phyloP scores from a whole-genome alignment of 2,329 filamentous ascomycete species.

The Paraphoma sp. region DNA sequence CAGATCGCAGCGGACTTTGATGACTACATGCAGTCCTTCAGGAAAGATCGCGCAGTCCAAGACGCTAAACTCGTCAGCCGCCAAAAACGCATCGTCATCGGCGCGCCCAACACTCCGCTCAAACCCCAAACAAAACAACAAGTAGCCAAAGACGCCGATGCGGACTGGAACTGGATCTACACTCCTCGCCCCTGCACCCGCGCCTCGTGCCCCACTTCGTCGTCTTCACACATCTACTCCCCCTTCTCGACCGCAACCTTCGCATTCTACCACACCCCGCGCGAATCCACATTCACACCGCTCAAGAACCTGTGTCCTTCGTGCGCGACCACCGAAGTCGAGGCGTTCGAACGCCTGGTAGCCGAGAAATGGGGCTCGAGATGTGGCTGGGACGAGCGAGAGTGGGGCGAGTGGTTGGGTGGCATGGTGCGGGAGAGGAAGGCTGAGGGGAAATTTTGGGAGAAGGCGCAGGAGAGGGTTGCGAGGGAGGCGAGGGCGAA shows the following conservation, averaged over 20 bases:
- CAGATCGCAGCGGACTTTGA: slow-evolving; percentile 38
- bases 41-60: slow-evolving; percentile 16
- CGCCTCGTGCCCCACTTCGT: slow-evolving; percentile 24
- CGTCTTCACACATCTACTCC: slow-evolving; percentile 25
- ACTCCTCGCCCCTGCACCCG: slow-evolving; percentile 33
- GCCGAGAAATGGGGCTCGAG: slow-evolving; percentile 27
- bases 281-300: slow-evolving; percentile 21
- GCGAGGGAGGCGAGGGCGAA: slow-evolving; percentile 24
- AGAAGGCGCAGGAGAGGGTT: slow-evolving; percentile 35
- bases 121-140: slow-evolving; percentile 1
- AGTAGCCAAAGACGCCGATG: neutral
- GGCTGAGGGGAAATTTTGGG: slow-evolving; percentile 36
- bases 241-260: slow-evolving; percentile 32
- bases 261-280: slow-evolving; percentile 28
- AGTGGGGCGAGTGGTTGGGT: slow-evolving; percentile 36
- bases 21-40: slow-evolving; percentile 20
- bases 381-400: slow-evolving; percentile 26
- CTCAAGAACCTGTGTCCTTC: slow-evolving; percentile 32
- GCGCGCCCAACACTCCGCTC: neutral
- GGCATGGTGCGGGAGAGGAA: slow-evolving; percentile 23
- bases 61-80: slow-evolving; percentile 13
- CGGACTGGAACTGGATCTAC: slow-evolving; percentile 36
- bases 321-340: slow-evolving; percentile 34
- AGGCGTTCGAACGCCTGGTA: slow-evolving; percentile 23
- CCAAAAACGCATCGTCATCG: slow-evolving; percentile 23